These are phyloP conservation scores for Annulohypoxylon bovei DNA, from an alignment of 495 filamentous ascomycete species.

Conservation along the genomic window DNA sequence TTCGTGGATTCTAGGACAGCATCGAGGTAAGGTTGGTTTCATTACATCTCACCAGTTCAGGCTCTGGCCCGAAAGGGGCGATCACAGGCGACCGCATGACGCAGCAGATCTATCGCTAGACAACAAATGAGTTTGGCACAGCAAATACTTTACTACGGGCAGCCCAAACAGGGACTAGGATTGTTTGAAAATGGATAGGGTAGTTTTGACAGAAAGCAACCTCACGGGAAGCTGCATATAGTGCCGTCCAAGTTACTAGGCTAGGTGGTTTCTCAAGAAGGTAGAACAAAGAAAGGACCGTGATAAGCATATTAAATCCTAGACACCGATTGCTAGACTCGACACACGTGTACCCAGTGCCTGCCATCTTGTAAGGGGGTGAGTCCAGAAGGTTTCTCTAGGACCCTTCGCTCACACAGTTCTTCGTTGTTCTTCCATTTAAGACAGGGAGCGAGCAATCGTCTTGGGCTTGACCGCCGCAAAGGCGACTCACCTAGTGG, in stretches of 20 bases:
- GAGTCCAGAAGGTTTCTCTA: slow-evolving; percentile 31
- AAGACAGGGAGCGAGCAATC: slow-evolving; percentile 39
- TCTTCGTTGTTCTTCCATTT: slow-evolving; percentile 38
- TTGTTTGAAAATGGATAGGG: slow-evolving; percentile 54
- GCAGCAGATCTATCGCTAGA: slow-evolving; percentile 52
- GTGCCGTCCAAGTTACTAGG: slow-evolving; percentile 54
- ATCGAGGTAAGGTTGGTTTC: slow-evolving; percentile 56
- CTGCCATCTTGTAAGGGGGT: slow-evolving; percentile 35
- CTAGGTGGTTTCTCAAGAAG: slow-evolving; percentile 47
- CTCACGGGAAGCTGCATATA: slow-evolving; percentile 62
- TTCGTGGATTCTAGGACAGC: slow-evolving; percentile 45
- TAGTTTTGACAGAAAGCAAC: slow-evolving; percentile 56
- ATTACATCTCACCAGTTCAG: slow-evolving; percentile 49
- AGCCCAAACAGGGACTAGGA: slow-evolving; percentile 56
- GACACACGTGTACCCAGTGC: slow-evolving; percentile 58
- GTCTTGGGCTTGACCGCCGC: slow-evolving; percentile 51
- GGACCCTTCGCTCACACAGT: slow-evolving; percentile 39
- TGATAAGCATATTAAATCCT: slow-evolving; percentile 49
- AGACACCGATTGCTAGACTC: slow-evolving; percentile 57
- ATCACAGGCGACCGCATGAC: slow-evolving; percentile 57
- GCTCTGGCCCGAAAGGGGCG: slow-evolving; percentile 52
- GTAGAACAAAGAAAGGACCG: slow-evolving; percentile 57
- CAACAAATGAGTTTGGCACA: slow-evolving; percentile 61
- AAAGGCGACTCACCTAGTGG: slow-evolving; percentile 43
- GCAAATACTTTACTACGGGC: slow-evolving; percentile 54